Evolutionary conservation across 768 basidiomycete genomes (phyloP).

Genomic region (Boletales sp.): DNA sequence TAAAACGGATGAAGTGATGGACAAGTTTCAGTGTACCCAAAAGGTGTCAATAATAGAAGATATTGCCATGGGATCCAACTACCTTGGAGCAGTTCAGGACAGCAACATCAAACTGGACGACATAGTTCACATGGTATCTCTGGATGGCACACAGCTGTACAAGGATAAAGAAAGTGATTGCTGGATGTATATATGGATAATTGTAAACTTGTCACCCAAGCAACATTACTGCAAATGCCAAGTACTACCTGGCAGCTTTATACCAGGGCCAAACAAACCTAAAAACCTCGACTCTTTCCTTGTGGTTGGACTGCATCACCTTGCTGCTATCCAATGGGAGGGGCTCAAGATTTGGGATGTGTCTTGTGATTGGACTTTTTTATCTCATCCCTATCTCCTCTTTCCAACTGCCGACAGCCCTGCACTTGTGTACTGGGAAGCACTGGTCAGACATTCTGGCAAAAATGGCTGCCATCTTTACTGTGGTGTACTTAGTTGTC

Average conservation of each 20-base stretch:
- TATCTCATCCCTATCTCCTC: background rate
- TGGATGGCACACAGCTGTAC: slow-evolving; percentile 41
- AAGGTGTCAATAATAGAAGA: background rate
- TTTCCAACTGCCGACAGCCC: slow-evolving; percentile 29
- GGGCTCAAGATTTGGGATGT: slow-evolving; percentile 2
- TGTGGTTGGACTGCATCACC: slow-evolving; percentile 2
- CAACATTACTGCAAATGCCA: background rate
- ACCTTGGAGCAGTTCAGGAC: background rate
- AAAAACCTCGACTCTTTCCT: slow-evolving; percentile 5
- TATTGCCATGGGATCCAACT: slow-evolving; percentile 11
- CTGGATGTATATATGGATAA: slow-evolving; percentile 38
- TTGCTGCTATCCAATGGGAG: background rate
- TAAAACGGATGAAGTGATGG: no score
- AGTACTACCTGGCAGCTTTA: background rate
- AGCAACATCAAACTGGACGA: slow-evolving; percentile 16
- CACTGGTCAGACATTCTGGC: slow-evolving; percentile 33
- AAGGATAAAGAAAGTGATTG: slow-evolving; percentile 4
- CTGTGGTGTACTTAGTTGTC: slow-evolving; percentile 29
- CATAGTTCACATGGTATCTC: slow-evolving; percentile 33
- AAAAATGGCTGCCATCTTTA: slow-evolving; percentile 33
- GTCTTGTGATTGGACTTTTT: fast-evolving
- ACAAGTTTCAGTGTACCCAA: slow-evolving; percentile 8
- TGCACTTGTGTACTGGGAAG: slow-evolving; percentile 28
- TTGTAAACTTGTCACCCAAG: slow-evolving; percentile 15
- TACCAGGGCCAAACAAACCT: background rate